phyloP scores from a whole-genome alignment of 1,284 basidiomycete genomes.

The Melampsora americana region DNA sequence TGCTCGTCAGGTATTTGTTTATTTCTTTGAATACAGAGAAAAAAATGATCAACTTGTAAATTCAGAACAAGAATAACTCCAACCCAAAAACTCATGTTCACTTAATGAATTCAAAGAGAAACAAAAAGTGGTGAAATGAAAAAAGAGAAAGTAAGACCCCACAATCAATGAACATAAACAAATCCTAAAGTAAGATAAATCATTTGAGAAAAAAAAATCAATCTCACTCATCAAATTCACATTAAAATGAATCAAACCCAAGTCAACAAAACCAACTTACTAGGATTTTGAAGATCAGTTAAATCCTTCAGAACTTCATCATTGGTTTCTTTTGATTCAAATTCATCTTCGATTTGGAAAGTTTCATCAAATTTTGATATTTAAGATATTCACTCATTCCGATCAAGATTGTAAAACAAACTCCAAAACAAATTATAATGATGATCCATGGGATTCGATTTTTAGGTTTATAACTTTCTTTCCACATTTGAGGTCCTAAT shows the following conservation, averaged over 20 bases:
- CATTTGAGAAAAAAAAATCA: background rate
- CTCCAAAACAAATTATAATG: conserved; percentile 3
- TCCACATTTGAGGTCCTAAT: conserved; percentile 16
- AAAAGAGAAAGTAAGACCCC: too few relatives aligned
- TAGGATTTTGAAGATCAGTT: background rate
- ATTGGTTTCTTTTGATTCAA: background rate
- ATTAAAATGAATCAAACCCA: background rate
- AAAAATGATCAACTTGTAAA: too few relatives aligned
- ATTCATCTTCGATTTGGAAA: too few relatives aligned
- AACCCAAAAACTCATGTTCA: too few relatives aligned
- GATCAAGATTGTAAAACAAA: background rate
- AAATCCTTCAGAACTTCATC: background rate
- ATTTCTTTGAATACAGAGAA: too few relatives aligned
- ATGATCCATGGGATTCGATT: conserved; percentile 7
- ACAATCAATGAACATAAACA: conserved; percentile 6
- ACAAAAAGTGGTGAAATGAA: too few relatives aligned
- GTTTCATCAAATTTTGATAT: background rate
- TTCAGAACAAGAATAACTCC: too few relatives aligned
- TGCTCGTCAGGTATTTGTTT: too few relatives aligned
- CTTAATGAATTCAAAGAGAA: too few relatives aligned
- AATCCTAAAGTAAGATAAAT: background rate
- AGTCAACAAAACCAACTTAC: background rate
- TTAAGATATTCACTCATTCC: conserved; percentile 4
- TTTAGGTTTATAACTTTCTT: background rate
- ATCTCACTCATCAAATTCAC: too few relatives aligned